A percentile compares a stretch with the other conserved stretches of the same genome.
Evolutionary conservation across 176 grass and related monocot species (phyloP).

Genomic region (Metroxylon sagu): DNA sequence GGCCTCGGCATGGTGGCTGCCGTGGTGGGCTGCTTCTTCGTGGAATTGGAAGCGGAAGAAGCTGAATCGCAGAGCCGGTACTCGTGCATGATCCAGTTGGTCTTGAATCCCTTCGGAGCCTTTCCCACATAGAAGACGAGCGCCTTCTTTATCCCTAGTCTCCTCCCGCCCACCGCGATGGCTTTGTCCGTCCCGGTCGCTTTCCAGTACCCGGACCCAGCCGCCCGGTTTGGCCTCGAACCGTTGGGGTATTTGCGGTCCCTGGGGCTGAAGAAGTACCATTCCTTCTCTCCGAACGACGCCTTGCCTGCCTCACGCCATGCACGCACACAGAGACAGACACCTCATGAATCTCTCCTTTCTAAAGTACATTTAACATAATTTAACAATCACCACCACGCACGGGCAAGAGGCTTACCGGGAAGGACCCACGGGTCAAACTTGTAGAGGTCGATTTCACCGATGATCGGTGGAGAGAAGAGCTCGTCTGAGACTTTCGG

Average conservation of each 20-base stretch:
- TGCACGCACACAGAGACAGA: background rate
- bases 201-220: background rate
- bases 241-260: constrained; percentile 1
- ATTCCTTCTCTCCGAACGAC: background rate
- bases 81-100: constrained; percentile 99
- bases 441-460: constrained; percentile 1
- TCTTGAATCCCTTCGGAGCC: constrained; percentile 31
- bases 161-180: background rate
- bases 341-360: too few relatives aligned
- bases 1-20: too few relatives aligned
- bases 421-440: constrained; percentile 1
- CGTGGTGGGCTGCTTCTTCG: too few relatives aligned
- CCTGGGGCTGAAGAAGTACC: background rate
- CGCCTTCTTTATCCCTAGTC: background rate
- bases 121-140: constrained; percentile 3
- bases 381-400: too few relatives aligned
- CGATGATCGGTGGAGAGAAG: background rate
- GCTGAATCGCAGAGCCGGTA: constrained; percentile 43
- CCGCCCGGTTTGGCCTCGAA: constrained; percentile 1
- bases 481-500: background rate
- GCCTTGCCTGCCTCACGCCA: background rate
- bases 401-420: background rate
- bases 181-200: constrained; percentile 1
- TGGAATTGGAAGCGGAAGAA: too few relatives aligned
- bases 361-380: too few relatives aligned